Evolutionary conservation across 2,329 filamentous ascomycete species (phyloP).

Genomic region (Phaeosphaeriaceae sp.): DNA sequence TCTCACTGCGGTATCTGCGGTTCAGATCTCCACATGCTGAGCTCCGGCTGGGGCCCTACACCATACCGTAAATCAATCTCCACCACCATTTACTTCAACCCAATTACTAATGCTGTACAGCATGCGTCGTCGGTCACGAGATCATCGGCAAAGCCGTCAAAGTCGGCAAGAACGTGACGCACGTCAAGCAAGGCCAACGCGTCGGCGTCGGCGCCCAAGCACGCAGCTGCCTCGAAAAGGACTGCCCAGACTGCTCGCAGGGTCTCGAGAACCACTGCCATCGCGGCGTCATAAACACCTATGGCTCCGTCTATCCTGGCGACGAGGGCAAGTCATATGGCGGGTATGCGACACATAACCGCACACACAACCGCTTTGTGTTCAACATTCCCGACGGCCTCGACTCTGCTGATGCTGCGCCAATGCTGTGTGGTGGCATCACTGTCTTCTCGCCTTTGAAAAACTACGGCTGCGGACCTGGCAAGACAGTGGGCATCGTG

Average conservation of each 20-base stretch:
- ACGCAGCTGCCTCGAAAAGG: constrained; percentile 52
- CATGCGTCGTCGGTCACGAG: constrained; percentile 54
- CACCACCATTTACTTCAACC: neutral
- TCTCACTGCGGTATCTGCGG: constrained; percentile 51
- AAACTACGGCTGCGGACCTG: constrained; percentile 74
- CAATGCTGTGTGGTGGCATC: constrained; percentile 83
- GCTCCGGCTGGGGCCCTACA: constrained; percentile 46
- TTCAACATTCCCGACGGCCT: constrained; percentile 79
- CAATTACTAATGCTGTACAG: constrained; percentile 31
- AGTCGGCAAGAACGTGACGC: constrained; percentile 54
- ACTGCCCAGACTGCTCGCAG: constrained; percentile 55
- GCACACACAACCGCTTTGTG: constrained; percentile 76
- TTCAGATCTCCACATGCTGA: constrained; percentile 44
- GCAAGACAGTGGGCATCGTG: constrained; percentile 78
- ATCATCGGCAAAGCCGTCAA: constrained; percentile 49
- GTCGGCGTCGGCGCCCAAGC: constrained; percentile 60
- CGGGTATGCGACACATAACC: constrained; percentile 70
- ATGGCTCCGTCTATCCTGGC: constrained; percentile 54
- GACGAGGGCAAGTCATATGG: constrained; percentile 68
- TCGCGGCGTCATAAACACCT: constrained; percentile 51
- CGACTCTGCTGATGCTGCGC: constrained; percentile 66
- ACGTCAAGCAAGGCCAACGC: constrained; percentile 67
- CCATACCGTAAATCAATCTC: constrained; percentile 26
- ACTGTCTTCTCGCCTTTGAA: constrained; percentile 80
- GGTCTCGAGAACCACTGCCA: constrained; percentile 59